phyloP scores from a whole-genome alignment of 192 early-diverging fungal genomes.

The Gorgonomyces haynaldii region DNA sequence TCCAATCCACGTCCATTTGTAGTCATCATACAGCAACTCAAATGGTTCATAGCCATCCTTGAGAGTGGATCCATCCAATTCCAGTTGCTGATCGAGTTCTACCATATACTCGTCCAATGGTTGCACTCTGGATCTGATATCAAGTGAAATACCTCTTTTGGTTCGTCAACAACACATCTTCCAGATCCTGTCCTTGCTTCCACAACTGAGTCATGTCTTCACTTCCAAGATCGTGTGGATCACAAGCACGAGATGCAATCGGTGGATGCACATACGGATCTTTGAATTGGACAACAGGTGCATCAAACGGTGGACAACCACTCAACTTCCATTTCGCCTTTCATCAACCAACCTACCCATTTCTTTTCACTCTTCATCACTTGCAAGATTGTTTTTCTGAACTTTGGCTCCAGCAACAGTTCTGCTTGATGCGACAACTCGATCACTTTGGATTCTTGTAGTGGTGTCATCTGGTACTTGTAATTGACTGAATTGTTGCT shows the following conservation, averaged over 20 bases:
- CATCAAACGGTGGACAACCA: conserved; percentile 64
- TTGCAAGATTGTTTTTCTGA: conserved; percentile 51
- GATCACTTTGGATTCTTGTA: conserved; percentile 42
- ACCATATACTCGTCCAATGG: conserved; percentile 21
- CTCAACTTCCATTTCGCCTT: conserved; percentile 71
- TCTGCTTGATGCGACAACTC: conserved; percentile 32
- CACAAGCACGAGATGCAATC: conserved; percentile 10
- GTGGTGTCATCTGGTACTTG: background rate
- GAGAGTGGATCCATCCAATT: conserved; percentile 9
- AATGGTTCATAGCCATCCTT: conserved; percentile 15
- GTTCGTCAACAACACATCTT: conserved; percentile 6
- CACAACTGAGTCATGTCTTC: conserved; percentile 17
- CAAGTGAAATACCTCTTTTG: conserved; percentile 15
- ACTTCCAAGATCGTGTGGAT: conserved; percentile 18
- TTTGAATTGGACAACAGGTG: conserved; percentile 24
- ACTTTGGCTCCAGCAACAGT: conserved; percentile 40
- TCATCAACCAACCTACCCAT: conserved; percentile 48
- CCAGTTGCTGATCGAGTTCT: conserved; percentile 30
- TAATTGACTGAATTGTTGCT: conserved; percentile 40
- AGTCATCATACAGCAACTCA: conserved; percentile 19
- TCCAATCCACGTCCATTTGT: conserved; percentile 8
- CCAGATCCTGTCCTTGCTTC: conserved; percentile 16
- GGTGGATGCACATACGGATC: conserved; percentile 20
- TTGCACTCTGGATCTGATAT: conserved; percentile 4
- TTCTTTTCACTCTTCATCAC: conserved; percentile 60